These are phyloP conservation scores for Aphanomyces astaci DNA, from an alignment of 352 stramenopile genomes.

Conservation along the genomic window DNA sequence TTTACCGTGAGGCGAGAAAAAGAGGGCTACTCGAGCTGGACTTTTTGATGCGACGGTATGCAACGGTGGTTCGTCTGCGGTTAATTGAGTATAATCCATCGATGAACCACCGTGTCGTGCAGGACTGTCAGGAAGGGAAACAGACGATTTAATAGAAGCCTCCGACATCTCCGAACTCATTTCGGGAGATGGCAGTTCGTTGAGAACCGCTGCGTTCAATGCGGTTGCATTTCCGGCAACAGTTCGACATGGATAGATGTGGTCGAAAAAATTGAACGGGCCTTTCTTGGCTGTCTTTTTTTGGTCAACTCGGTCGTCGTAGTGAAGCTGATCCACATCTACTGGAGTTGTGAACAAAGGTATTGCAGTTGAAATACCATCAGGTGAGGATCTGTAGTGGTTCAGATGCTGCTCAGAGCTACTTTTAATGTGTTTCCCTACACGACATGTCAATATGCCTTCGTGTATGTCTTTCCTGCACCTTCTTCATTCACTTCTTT, in stretches of 20 bases:
- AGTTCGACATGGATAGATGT: not conserved
- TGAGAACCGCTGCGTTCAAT: not conserved
- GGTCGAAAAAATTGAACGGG: slow-evolving; percentile 2
- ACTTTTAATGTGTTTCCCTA: not conserved
- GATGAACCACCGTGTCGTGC: not conserved
- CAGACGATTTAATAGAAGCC: not conserved
- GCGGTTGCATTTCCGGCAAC: not conserved
- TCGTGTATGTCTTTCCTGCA: not conserved
- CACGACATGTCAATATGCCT: not conserved
- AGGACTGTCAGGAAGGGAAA: not conserved
- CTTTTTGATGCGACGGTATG: not conserved
- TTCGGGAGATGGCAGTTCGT: slow-evolving; percentile 1
- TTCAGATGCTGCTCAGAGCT: not conserved
- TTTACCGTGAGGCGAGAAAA: slow-evolving; percentile 8
- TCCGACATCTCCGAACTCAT: not conserved
- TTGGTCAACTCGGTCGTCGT: not conserved
- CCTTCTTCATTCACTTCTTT: slow-evolving; percentile 8
- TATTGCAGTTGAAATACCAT: no score
- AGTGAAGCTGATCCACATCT: not conserved
- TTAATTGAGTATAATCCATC: not conserved
- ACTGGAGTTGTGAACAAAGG: not conserved
- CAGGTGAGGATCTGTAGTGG: not conserved
- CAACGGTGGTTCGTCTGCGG: not conserved
- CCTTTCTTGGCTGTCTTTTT: not conserved
- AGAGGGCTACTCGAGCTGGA: not conserved